Conservation (phyloP, 306 rosid species). For the Cicer bijugum region DNA sequence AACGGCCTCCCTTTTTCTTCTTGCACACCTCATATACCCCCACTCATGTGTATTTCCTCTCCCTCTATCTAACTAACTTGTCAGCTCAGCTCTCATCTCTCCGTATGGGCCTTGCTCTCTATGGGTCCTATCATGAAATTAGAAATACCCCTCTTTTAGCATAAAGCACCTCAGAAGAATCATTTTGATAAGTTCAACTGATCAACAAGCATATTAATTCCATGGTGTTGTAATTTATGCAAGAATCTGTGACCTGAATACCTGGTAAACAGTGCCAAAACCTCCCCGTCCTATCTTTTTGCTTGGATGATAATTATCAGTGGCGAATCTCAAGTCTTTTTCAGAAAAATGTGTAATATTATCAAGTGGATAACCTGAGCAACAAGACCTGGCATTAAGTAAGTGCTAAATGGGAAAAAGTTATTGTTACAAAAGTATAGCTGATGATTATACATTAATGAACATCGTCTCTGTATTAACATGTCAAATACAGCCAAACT, state of each 20-base stretch:
- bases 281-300: conserved; percentile 93
- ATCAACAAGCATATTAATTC: conserved; percentile 38
- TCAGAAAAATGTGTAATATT: conserved; percentile 64
- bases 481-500: conserved; percentile 9
- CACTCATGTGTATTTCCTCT: neutral
- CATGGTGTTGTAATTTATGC: conserved; percentile 32
- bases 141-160: conserved; percentile 1
- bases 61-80: neutral
- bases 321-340: conserved; percentile 72
- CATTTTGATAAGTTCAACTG: conserved; percentile 29
- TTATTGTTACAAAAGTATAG: conserved; percentile 27
- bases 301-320: conserved; percentile 72
- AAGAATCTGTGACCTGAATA: conserved; percentile 42
- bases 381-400: conserved; percentile 44
- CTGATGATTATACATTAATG: conserved; percentile 24
- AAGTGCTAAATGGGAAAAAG: conserved; percentile 14
- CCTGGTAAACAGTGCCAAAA: conserved; percentile 93
- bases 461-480: conserved; percentile 6
- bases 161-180: conserved; percentile 35
- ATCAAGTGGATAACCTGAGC: conserved; percentile 63
- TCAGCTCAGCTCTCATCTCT: neutral
- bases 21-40: neutral
- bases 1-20: neutral
- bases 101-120: neutral
- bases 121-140: neutral